Base-by-base conservation (phyloP, 2,329 filamentous ascomycete genomes). In the Amesomyces nigricolor region DNA sequence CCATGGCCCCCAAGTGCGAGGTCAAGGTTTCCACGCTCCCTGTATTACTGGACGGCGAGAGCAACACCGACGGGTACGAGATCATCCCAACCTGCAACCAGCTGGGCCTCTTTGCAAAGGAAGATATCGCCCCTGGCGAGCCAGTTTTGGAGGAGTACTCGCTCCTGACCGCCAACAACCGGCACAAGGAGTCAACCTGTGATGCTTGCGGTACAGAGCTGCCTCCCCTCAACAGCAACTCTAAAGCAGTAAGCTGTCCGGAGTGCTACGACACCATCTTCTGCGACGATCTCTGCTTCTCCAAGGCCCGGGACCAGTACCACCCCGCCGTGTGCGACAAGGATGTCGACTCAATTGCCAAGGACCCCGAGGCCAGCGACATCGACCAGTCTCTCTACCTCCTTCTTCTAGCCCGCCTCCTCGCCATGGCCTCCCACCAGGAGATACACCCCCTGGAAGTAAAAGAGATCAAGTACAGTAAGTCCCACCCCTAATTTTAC, bases 41-140 rank as follows among this genome's bases (percentile, higher is more conserved):
- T 0, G 75, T 88, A 0, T 73, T 97, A 22, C 74, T 85, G 10
- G 76, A 79, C 47, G 73, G 74, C 22, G 79, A 78, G 4, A 79
- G 79, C 54, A 71, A 72, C 29, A 77, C 74, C 1, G 75, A 78
- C 57, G 66, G 66, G 26, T 76, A 75, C 61, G 73, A 77, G n/a
- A 73, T 73, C 40, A 78, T 78, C 14, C 73, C 77, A 8, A 86
- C 81, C 5, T 85, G 84, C 62, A 80, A 81, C 58, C 94, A 99
- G 70, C 80, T 99, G 0, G 94, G 94, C 4, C 79, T 99, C 3
- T 97, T 97, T 68, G 92, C 91, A 7, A 89, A 84, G 63, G 81
- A 88, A 60, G 86, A 95, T 61, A 88, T 97, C 38, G 73, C 76
- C 0, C 82, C 90, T 0, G 88, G 88, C 9, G 88, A 95, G 68